A percentile compares a stretch with the other conserved stretches of the same genome.
Conservation (phyloP, 2,329 filamentous ascomycete species). For the Xylogone sp. region DNA sequence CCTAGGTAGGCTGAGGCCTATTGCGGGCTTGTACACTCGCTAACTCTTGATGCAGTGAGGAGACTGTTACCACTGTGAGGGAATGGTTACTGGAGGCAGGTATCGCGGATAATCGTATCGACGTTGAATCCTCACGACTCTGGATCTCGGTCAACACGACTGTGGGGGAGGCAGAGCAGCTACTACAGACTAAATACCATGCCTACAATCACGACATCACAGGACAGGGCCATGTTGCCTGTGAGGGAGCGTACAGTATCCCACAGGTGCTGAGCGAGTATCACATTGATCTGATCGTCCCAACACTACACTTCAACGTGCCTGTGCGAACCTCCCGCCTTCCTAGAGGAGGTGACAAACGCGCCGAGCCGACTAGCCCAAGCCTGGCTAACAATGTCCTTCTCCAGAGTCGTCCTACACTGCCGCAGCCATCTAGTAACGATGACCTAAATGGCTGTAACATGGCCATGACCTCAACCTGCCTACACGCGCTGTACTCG, state of each 20-base stretch:
- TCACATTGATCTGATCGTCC: slow-evolving; percentile 53
- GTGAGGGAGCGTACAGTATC: slow-evolving; percentile 43
- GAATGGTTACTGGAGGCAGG: slow-evolving; percentile 26
- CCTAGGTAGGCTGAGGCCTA: no score
- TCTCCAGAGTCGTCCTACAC: no score
- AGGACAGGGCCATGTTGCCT: slow-evolving; percentile 25
- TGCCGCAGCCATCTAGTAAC: no score
- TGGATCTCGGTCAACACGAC: slow-evolving; percentile 29
- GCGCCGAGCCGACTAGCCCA: no score
- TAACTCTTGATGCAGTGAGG: no score
- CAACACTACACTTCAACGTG: slow-evolving; percentile 31
- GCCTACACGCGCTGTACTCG: slow-evolving; percentile 49
- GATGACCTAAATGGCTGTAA: slow-evolving; percentile 38
- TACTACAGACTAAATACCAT: slow-evolving; percentile 26
- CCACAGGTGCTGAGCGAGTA: slow-evolving; percentile 36
- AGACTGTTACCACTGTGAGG: slow-evolving; percentile 21
- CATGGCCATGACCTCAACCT: slow-evolving; percentile 51
- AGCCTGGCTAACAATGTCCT: slow-evolving; percentile 16
- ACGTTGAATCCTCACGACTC: slow-evolving; percentile 25
- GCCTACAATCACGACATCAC: slow-evolving; percentile 43
- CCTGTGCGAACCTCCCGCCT: slow-evolving; percentile 10
- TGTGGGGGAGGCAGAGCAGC: slow-evolving; percentile 22
- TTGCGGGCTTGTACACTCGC: no score
- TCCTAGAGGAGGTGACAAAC: slow-evolving; percentile 38
- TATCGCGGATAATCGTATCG: slow-evolving; percentile 21